A percentile compares a stretch with the other conserved stretches of the same genome.
These are phyloP conservation scores for Chamaenerion angustifolium DNA, from an alignment of 345 rosid genomes.

Conservation along the genomic window DNA sequence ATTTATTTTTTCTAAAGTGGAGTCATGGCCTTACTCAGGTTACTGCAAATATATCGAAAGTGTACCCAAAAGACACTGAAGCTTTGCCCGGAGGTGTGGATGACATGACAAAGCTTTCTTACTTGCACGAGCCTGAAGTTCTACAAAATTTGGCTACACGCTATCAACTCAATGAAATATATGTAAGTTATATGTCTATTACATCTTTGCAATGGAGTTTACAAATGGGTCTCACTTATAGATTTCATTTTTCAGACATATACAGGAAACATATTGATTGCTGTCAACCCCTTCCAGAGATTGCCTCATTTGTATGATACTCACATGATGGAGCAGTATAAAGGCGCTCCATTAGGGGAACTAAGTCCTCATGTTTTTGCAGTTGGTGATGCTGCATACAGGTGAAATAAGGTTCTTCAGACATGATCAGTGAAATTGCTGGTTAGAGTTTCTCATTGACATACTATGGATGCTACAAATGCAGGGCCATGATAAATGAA, in stretches of 20 bases:
- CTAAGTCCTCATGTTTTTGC: constrained; percentile 96
- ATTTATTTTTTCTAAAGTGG: too few relatives aligned
- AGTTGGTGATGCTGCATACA: constrained; percentile 82
- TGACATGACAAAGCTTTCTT: constrained; percentile 92
- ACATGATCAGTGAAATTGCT: background rate
- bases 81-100: constrained; percentile 81
- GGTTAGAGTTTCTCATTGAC: constrained; percentile 15
- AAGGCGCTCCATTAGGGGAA: constrained; percentile 69
- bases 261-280: constrained; percentile 81
- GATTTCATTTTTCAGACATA: constrained; percentile 53
- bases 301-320: constrained; percentile 83
- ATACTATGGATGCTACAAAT: constrained; percentile 8
- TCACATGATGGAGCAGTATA: constrained; percentile 92
- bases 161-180: constrained; percentile 84
- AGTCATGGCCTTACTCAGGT: constrained; percentile 26
- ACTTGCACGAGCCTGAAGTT: constrained; percentile 93
- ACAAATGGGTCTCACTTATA: too few relatives aligned
- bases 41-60: constrained; percentile 47
- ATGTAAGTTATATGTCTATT: constrained; percentile 35
- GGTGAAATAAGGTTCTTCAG: constrained; percentile 19
- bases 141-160: constrained; percentile 55
- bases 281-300: constrained; percentile 88
- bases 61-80: constrained; percentile 72
- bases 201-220: constrained; percentile 1
- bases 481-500: constrained; percentile 83